Percentiles rank a stretch among this genome's conserved stretches.
These are phyloP conservation scores for Noccaea caerulescens DNA, from an alignment of 345 rosid species.

Conservation along the genomic window DNA sequence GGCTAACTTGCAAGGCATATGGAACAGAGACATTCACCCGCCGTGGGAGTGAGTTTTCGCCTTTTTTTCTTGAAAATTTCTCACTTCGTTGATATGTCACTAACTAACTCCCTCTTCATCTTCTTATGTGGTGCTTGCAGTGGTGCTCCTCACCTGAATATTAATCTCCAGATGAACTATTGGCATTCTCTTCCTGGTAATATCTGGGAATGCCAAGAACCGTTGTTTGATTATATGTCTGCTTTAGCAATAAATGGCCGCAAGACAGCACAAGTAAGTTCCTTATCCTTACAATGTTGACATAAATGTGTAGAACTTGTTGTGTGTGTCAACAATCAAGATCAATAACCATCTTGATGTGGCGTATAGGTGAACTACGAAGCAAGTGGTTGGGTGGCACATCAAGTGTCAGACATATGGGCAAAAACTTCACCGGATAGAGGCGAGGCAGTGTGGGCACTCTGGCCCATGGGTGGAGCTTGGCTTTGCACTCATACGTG, in stretches of 20 bases:
- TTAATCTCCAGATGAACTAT: slow-evolving; percentile 96
- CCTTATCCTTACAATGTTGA: background rate
- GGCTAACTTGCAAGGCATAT: slow-evolving; percentile 91
- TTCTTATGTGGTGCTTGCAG: slow-evolving; percentile 48
- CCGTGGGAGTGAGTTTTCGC: slow-evolving; percentile 78
- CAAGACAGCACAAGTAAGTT: slow-evolving; percentile 84
- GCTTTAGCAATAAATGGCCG: slow-evolving; percentile 73
- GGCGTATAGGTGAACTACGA: slow-evolving; percentile 79
- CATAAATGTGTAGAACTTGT: background rate
- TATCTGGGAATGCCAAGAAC: slow-evolving; percentile 88
- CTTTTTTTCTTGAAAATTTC: background rate
- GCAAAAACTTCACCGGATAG: slow-evolving; percentile 82
- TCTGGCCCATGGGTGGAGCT: slow-evolving; percentile 99
- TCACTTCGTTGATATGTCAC: slow-evolving; percentile 7
- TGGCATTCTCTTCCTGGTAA: slow-evolving; percentile 94
- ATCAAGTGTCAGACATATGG: slow-evolving; percentile 92
- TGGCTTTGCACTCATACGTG: slow-evolving; percentile 96
- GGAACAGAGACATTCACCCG: slow-evolving; percentile 83
- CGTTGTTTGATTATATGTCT: slow-evolving; percentile 75
- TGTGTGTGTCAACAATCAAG: background rate
- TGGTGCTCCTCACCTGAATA: slow-evolving; percentile 89
- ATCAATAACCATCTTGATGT: slow-evolving; percentile 4
- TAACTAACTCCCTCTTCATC: slow-evolving; percentile 1
- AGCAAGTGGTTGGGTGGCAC: slow-evolving; percentile 88
- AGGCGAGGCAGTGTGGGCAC: slow-evolving; percentile 76